Evolutionary conservation across 345 rosid species (phyloP).

Genomic region (Syzygium oleosum): DNA sequence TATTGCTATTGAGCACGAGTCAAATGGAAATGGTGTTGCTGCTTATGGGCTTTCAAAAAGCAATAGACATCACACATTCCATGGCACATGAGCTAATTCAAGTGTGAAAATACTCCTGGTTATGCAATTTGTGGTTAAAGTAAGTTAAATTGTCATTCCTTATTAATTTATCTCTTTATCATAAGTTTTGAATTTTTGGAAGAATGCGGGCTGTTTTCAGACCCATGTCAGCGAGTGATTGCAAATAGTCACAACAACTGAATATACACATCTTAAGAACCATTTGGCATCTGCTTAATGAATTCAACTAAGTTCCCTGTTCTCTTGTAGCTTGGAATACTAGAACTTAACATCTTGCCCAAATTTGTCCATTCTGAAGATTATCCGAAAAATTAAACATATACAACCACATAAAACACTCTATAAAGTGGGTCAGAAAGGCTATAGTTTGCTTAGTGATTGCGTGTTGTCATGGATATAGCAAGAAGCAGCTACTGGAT

Average conservation of each 20-base stretch:
- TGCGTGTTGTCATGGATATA: not conserved
- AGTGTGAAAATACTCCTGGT: constrained; percentile 22
- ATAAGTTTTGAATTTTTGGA: constrained; percentile 65
- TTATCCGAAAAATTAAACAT: constrained; percentile 33
- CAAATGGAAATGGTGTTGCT: constrained; percentile 71
- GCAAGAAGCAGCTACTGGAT: not conserved
- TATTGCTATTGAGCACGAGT: constrained; percentile 77
- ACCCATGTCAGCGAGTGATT: constrained; percentile 92
- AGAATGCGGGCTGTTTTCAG: constrained; percentile 83
- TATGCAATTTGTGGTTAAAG: not conserved
- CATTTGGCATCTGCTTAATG: constrained; percentile 45
- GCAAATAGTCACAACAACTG: constrained; percentile 95
- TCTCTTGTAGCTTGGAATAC: constrained; percentile 48
- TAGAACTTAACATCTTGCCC: constrained; percentile 87
- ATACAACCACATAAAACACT: not conserved
- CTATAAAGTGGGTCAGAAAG: not conserved
- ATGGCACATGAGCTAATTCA: constrained; percentile 78
- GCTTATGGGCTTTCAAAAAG: constrained; percentile 91
- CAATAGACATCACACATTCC: constrained; percentile 90
- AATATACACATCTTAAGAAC: constrained; percentile 94
- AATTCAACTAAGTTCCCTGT: constrained; percentile 61
- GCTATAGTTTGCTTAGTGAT: not conserved
- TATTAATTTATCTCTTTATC: constrained; percentile 15
- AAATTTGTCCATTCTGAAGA: constrained; percentile 93
- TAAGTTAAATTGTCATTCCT: not conserved